A percentile compares a stretch with the other conserved stretches of the same genome.
phyloP scores from a whole-genome alignment of 2,329 filamentous ascomycete species.

The Xylaria hypoxylon region DNA sequence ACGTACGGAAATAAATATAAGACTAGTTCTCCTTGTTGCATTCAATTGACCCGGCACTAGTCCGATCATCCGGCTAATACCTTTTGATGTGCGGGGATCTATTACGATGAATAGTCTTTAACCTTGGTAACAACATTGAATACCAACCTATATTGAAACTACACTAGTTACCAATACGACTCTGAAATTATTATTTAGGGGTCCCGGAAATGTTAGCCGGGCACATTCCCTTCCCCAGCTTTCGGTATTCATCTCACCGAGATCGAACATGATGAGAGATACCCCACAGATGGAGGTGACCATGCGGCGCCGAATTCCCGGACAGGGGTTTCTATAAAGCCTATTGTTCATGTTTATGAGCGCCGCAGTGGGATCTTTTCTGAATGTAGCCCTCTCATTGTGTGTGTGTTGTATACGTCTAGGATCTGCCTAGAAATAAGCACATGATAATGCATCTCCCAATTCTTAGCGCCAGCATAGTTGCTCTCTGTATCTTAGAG shows the following conservation, averaged over 20 bases:
- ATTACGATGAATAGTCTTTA: background rate
- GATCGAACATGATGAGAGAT: constrained; percentile 15
- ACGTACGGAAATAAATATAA: background rate
- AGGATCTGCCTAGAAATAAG: background rate
- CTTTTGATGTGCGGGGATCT: constrained; percentile 5
- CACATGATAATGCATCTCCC: constrained; percentile 26
- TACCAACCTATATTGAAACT: background rate
- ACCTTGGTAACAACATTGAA: background rate
- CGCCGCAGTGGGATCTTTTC: background rate
- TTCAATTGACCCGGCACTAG: background rate
- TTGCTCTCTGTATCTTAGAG: constrained; percentile 10
- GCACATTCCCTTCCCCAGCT: constrained; percentile 11
- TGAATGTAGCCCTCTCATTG: background rate
- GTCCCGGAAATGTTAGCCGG: background rate
- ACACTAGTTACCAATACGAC: background rate
- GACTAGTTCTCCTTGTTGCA: background rate
- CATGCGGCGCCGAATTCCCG: constrained; percentile 30
- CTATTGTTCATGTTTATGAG: background rate
- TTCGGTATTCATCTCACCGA: constrained; percentile 37
- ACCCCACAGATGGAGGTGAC: constrained; percentile 45
- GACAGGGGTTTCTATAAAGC: constrained; percentile 38
- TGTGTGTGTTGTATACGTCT: background rate
- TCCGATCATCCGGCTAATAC: background rate
- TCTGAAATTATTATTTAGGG: background rate
- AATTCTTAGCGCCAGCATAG: constrained; percentile 10